phyloP scores from a whole-genome alignment of 495 filamentous ascomycete genomes.

The Xylaria palmicola region DNA sequence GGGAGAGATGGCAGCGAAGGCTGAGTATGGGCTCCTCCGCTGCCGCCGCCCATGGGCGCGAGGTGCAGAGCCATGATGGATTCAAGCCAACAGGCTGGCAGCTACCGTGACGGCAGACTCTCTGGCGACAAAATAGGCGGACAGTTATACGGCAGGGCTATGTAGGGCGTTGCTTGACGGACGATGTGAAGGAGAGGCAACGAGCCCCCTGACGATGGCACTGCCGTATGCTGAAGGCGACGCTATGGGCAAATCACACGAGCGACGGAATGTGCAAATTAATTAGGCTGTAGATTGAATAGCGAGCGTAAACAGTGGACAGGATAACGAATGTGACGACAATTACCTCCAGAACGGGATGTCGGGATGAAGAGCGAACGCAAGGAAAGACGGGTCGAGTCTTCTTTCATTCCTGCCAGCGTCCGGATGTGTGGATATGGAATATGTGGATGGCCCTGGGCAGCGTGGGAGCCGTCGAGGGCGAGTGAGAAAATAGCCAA shows the following conservation, averaged over 20 bases:
- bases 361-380: slow-evolving; percentile 21
- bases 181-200: background rate
- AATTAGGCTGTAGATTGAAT: slow-evolving; percentile 21
- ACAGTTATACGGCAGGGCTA: background rate
- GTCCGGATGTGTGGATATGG: background rate
- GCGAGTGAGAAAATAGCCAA: slow-evolving; percentile 2
- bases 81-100: slow-evolving; percentile 23
- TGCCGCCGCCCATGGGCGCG: slow-evolving; percentile 41
- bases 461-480: slow-evolving; percentile 3
- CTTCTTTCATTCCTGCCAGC: slow-evolving; percentile 1
- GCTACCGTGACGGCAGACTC: background rate
- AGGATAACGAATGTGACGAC: slow-evolving; percentile 32
- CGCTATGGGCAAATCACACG: background rate
- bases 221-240: background rate
- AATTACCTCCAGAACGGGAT: slow-evolving; percentile 7
- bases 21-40: slow-evolving; percentile 75
- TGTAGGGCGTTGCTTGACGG: background rate
- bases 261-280: slow-evolving; percentile 1
- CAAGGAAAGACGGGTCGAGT: slow-evolving; percentile 15
- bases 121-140: slow-evolving; percentile 6
- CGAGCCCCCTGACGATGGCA: slow-evolving; percentile 1
- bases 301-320: slow-evolving; percentile 29
- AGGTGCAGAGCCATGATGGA: slow-evolving; percentile 47
- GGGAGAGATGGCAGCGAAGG: slow-evolving; percentile 85
- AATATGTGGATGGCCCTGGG: background rate